These are phyloP conservation scores for Hypoxylon sp. DNA, from an alignment of 2,329 filamentous ascomycete genomes.

Conservation along the genomic window DNA sequence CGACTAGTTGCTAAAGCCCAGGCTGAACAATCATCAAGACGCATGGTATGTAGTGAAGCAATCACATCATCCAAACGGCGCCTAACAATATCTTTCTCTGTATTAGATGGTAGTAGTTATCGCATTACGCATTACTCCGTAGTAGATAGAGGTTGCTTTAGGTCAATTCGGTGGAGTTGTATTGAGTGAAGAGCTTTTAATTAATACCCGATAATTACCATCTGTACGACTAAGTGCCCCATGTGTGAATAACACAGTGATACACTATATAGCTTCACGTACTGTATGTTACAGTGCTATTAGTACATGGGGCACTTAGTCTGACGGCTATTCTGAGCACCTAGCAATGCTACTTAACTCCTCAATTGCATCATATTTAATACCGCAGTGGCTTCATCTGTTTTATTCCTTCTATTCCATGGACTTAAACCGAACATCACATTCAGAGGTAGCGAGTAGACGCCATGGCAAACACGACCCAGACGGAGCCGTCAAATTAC, in stretches of 20 bases:
- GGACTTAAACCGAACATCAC: too few species aligned
- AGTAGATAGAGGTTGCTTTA: neutral
- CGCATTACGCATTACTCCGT: neutral
- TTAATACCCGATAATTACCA: conserved; percentile 17
- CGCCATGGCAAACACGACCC: conserved; percentile 7
- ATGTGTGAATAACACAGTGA: too few species aligned
- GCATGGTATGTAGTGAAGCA: too few species aligned
- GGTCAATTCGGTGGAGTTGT: neutral
- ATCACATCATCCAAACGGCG: neutral
- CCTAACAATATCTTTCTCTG: neutral
- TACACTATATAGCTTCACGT: too few species aligned
- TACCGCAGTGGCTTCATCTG: neutral
- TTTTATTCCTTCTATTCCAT: neutral
- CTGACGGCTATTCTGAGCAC: too few species aligned
- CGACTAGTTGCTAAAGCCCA: too few species aligned
- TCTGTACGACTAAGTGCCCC: too few species aligned
- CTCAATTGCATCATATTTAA: conserved; percentile 19
- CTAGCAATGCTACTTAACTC: conserved; percentile 6
- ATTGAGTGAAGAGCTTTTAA: neutral
- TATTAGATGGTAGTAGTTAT: neutral
- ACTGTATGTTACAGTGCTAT: too few species aligned
- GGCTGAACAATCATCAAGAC: too few species aligned
- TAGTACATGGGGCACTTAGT: too few species aligned
- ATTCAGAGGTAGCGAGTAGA: too few species aligned
- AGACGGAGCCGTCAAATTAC: neutral